These are phyloP conservation scores for Epichloe amarillans DNA, from an alignment of 2,329 filamentous ascomycete species.

Conservation along the genomic window DNA sequence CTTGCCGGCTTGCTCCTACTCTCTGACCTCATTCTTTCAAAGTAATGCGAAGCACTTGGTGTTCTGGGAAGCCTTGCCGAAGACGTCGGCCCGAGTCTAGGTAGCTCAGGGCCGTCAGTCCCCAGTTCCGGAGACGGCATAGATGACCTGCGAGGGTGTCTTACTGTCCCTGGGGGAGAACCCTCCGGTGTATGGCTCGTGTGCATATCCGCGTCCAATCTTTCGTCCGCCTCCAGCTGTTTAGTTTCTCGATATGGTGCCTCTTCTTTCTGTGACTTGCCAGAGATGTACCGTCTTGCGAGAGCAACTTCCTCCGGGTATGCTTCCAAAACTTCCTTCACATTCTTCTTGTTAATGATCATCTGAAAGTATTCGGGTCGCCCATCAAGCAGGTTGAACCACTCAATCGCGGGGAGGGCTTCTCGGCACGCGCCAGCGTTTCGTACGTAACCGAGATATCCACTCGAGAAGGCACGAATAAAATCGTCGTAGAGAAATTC, in stretches of 20 bases:
- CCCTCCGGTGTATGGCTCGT: background rate
- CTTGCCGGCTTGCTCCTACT: slow-evolving; percentile 5
- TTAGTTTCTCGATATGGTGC: background rate
- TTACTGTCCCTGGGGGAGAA: background rate
- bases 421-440: slow-evolving; percentile 12
- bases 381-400: slow-evolving; percentile 22
- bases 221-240: background rate
- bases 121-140: slow-evolving; percentile 10
- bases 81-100: slow-evolving; percentile 9
- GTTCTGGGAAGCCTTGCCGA: slow-evolving; percentile 5
- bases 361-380: slow-evolving; percentile 17
- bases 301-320: slow-evolving; percentile 21
- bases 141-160: background rate
- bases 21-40: slow-evolving; percentile 9
- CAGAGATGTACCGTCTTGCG: slow-evolving; percentile 4
- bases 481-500: slow-evolving; percentile 40
- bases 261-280: background rate
- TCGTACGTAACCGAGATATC: slow-evolving; percentile 29
- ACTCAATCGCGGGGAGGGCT: slow-evolving; percentile 26
- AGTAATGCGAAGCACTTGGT: slow-evolving; percentile 13
- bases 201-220: slow-evolving; percentile 3
- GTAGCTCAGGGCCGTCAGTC: slow-evolving; percentile 8
- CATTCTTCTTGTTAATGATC: slow-evolving; percentile 22
- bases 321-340: slow-evolving; percentile 19
- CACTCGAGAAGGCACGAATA: slow-evolving; percentile 28